Conservation (phyloP, 495 filamentous ascomycete genomes). For the Penicillium soppii region DNA sequence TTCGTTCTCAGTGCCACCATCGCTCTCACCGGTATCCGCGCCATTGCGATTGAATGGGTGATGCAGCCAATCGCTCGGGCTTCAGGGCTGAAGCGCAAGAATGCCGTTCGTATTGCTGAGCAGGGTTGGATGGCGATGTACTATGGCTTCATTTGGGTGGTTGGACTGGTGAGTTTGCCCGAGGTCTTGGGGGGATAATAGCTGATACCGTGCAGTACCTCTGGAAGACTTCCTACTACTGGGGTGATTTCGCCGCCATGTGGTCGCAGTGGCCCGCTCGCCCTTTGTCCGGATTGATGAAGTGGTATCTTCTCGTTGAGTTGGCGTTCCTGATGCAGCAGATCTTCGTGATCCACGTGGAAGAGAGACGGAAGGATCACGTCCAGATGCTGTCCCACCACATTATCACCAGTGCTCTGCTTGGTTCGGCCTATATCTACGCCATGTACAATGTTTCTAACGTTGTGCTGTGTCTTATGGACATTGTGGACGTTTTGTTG, state of each 20-base stretch:
- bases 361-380: conserved; percentile 90
- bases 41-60: conserved; percentile 82
- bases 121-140: conserved; percentile 90
- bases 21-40: conserved; percentile 81
- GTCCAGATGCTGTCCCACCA: conserved; percentile 96
- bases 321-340: conserved; percentile 94
- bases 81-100: conserved; percentile 71
- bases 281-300: conserved; percentile 68
- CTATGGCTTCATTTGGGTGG: conserved; percentile 71
- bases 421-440: conserved; percentile 79
- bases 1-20: conserved; percentile 79
- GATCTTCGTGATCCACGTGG: conserved; percentile 90
- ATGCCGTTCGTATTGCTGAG: conserved; percentile 78
- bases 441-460: conserved; percentile 84
- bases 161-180: conserved; percentile 72
- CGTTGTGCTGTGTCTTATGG: conserved; percentile 88
- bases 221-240: conserved; percentile 74
- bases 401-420: conserved; percentile 78
- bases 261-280: conserved; percentile 83
- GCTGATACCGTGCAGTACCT: conserved; percentile 60
- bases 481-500: conserved; percentile 84
- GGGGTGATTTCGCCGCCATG: conserved; percentile 70
- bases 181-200: background rate
- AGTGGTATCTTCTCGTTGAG: conserved; percentile 90
- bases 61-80: conserved; percentile 70